A percentile compares a stretch with the other conserved stretches of the same genome.
phyloP scores from a whole-genome alignment of 768 basidiomycete species.

The Suillus discolor region DNA sequence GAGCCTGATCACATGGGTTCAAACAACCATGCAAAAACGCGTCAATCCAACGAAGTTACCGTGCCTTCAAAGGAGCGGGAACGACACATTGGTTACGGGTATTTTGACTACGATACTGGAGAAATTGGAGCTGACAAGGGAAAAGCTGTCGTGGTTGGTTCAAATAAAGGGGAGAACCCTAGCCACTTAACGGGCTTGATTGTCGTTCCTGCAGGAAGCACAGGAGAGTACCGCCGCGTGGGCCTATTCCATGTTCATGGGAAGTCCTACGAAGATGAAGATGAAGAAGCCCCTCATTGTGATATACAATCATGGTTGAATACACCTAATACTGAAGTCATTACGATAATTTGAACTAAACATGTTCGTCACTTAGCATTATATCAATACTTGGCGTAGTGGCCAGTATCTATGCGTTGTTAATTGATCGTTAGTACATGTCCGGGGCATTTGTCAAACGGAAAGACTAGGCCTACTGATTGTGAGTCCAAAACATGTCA shows the following conservation, averaged over 20 bases:
- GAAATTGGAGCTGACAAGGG: conserved; percentile 2
- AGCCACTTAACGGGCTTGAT: conserved; percentile 1
- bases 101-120: conserved; percentile 5
- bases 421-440: neutral
- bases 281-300: conserved; percentile 6
- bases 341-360: neutral
- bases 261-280: conserved; percentile 3
- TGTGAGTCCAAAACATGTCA: neutral
- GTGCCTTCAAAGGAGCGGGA: neutral
- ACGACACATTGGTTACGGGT: conserved; percentile 6
- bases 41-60: neutral
- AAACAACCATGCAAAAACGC: too few species aligned
- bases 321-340: neutral
- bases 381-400: neutral
- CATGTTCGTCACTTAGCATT: neutral
- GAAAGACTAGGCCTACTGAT: neutral
- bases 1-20: conserved; percentile 1
- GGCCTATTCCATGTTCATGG: neutral
- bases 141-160: conserved; percentile 3
- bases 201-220: neutral
- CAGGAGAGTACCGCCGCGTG: conserved; percentile 4
- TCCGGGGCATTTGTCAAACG: neutral
- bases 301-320: conserved; percentile 4
- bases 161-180: neutral
- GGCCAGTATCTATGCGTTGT: neutral